Evolutionary conservation across 2,329 filamentous ascomycete species (phyloP).

Genomic region (Atkinsonella hypoxylon): DNA sequence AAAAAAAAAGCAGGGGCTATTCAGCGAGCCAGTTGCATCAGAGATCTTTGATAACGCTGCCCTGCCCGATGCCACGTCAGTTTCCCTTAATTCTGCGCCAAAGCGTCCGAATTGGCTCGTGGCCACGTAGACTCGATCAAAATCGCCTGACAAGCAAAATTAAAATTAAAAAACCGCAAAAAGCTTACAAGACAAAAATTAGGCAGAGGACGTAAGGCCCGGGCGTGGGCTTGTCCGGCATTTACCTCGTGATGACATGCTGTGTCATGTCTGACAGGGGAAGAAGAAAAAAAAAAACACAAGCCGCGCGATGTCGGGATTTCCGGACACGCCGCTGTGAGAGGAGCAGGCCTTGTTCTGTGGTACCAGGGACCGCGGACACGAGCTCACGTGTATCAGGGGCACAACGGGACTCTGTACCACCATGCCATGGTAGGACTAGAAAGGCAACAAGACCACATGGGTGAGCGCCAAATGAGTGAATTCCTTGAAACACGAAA

Average conservation of each 20-base stretch:
- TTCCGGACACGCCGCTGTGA: not conserved
- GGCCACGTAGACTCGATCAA: not conserved
- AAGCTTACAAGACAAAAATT: no score
- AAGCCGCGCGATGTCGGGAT: not conserved
- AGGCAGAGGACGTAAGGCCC: not conserved
- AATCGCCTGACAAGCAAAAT: not conserved
- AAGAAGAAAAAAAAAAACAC: no score
- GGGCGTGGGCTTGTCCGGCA: not conserved
- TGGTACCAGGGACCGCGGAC: not conserved
- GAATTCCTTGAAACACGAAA: not conserved
- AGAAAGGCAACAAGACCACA: not conserved
- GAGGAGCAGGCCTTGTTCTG: not conserved
- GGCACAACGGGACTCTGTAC: not conserved
- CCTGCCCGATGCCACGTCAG: not conserved
- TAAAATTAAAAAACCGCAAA: no score
- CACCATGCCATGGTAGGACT: not conserved
- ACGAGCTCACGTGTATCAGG: conserved; percentile 3
- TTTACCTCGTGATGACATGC: not conserved
- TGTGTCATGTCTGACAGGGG: not conserved
- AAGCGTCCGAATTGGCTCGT: no score
- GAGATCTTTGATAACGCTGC: no score
- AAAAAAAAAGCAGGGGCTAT: no score
- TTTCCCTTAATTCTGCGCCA: not conserved
- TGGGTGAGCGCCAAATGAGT: not conserved
- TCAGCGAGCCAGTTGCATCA: no score